Base-by-base conservation (phyloP, 2,329 filamentous ascomycete genomes). In the Mariannaea sp. region DNA sequence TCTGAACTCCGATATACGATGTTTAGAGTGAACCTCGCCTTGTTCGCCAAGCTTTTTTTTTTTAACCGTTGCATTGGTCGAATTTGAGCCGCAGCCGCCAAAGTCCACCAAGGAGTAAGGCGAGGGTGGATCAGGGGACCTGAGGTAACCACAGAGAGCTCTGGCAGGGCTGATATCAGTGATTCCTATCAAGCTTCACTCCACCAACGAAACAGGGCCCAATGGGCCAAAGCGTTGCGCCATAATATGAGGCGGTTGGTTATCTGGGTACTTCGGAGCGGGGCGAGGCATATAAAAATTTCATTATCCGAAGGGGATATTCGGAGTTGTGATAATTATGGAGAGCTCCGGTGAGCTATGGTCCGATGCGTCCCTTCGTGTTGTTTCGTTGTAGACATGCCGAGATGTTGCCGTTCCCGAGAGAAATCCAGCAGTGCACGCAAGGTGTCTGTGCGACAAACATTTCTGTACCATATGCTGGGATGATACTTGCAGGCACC, bases 261-360 rank as follows among this genome's bases (percentile, higher is more conserved):
- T 16, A 54, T 36, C 35, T 32, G 38, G 29, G 35, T 45, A 20
- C 33, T 40, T 10, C 3, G 27, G 49, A 40, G 45, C 44, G 27
- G 35, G 40, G 41, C 51, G 51, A 54, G 51, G 51, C 51, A 54
- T 53, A 53, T 40, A 48, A 44, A 49, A 49, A 44, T 48, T 43
- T 27, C 49, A 43, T 35, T 40, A 36, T n/a, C 45, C 47, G 29
- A 33, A 19, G 27, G 12, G 27, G 47, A 38, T 36, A 16, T 42
- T 49, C 29, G 22, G 36, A 49, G 29, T 38, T 19, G 12, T 27
- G 10, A 38, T 26, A n/a, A n/a, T n/a, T n/a, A 17, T 16, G 32
- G 43, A 43, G 36, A 8, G 38, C 47, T 49, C 38, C 38, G 47
- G 38, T 14, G 22, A 36, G 33, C 26, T 19, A 19, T 13, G 14